Conservation (phyloP, 2,329 filamentous ascomycete genomes). For the Epichloe baconii region DNA sequence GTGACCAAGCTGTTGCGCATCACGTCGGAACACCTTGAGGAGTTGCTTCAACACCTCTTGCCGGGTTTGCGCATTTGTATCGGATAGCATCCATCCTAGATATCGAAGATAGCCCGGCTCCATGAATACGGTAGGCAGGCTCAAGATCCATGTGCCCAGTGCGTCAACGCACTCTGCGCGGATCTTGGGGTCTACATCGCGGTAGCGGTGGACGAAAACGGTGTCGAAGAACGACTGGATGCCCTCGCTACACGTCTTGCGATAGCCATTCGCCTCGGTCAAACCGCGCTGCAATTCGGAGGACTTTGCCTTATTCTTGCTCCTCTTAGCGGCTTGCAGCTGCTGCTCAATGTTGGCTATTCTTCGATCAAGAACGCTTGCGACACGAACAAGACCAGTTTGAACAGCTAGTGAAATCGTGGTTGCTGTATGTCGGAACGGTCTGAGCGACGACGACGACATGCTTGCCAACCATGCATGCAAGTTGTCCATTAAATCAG, state of each 20-base stretch:
- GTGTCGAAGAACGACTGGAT: slow-evolving; percentile 83
- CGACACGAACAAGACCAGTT: slow-evolving; percentile 62
- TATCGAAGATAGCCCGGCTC: slow-evolving; percentile 86
- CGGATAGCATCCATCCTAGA: slow-evolving; percentile 88
- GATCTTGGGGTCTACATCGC: slow-evolving; percentile 83
- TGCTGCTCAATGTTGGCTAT: slow-evolving; percentile 69
- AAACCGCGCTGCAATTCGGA: slow-evolving; percentile 60
- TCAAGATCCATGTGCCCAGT: slow-evolving; percentile 77
- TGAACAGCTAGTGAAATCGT: slow-evolving; percentile 71
- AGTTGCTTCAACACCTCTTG: slow-evolving; percentile 82
- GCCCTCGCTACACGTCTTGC: slow-evolving; percentile 55
- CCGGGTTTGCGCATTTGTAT: slow-evolving; percentile 59
- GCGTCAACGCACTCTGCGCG: slow-evolving; percentile 79
- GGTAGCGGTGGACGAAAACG: slow-evolving; percentile 89
- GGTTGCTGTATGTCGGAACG: slow-evolving; percentile 89
- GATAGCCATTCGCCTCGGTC: slow-evolving; percentile 54
- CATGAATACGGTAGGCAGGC: slow-evolving; percentile 76
- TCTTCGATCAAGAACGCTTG: slow-evolving; percentile 55
- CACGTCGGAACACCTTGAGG: slow-evolving; percentile 62
- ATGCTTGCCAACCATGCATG: slow-evolving; percentile 82
- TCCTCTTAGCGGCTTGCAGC: slow-evolving; percentile 58
- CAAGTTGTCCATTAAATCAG: slow-evolving; percentile 72
- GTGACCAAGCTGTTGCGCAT: slow-evolving; percentile 71
- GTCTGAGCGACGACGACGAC: slow-evolving; percentile 75
- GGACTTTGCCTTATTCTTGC: slow-evolving; percentile 66